phyloP scores from a whole-genome alignment of 371 early-diverging fungal genomes.

The Lichtheimia ramosa region DNA sequence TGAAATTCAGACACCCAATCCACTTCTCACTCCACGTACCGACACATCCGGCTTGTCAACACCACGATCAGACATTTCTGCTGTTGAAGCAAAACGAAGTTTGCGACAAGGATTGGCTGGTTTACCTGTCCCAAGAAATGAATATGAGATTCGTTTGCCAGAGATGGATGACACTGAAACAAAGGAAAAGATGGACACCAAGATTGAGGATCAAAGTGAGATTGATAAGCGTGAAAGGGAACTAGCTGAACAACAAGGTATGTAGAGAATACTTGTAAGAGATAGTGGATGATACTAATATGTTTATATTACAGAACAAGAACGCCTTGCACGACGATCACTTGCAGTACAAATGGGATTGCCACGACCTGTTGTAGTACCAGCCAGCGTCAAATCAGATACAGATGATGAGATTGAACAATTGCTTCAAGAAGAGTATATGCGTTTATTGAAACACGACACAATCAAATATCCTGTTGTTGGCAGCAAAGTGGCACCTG shows the following conservation, averaged over 20 bases:
- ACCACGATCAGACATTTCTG: conserved; percentile 55
- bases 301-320: conserved; percentile 35
- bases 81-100: conserved; percentile 52
- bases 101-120: conserved; percentile 55
- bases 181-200: conserved; percentile 18
- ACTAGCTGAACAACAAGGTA: conserved; percentile 30
- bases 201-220: conserved; percentile 69
- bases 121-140: conserved; percentile 92
- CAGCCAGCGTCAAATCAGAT: conserved; percentile 19
- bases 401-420: conserved; percentile 22
- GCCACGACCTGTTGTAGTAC: conserved; percentile 71
- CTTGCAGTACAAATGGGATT: conserved; percentile 74
- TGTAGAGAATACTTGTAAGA: neutral
- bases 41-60: conserved; percentile 38
- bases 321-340: conserved; percentile 62
- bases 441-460: conserved; percentile 64
- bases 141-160: conserved; percentile 90
- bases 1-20: conserved; percentile 83
- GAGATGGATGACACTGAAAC: conserved; percentile 57
- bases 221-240: conserved; percentile 58
- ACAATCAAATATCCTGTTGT: conserved; percentile 70
- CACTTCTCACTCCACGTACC: conserved; percentile 66
- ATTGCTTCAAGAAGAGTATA: conserved; percentile 69
- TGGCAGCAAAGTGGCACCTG: conserved; percentile 55
- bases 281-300: neutral